A percentile compares a stretch with the other conserved stretches of the same genome.
Conservation (phyloP, 768 basidiomycete species). For the Scleroderma bovista region DNA sequence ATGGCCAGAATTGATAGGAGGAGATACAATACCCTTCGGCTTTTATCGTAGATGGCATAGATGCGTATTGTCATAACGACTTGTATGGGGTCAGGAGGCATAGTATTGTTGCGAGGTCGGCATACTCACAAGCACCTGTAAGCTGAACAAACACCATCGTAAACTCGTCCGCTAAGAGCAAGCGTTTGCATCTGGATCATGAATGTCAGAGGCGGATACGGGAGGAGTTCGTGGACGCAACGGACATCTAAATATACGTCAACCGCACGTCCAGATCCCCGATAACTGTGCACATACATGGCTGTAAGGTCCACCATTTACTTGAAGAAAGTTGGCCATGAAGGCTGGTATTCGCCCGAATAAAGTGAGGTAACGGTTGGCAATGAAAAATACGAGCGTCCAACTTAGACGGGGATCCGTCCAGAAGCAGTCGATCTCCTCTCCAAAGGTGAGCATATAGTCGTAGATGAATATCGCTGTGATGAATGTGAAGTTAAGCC, state of each 20-base stretch:
- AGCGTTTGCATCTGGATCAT: not conserved
- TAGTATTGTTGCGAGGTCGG: not conserved
- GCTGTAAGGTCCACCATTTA: not conserved
- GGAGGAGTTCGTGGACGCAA: not conserved
- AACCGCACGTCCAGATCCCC: not conserved
- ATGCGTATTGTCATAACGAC: conserved; percentile 18
- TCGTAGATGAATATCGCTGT: conserved; percentile 38
- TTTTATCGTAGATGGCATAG: conserved; percentile 13
- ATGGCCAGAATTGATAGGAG: not conserved
- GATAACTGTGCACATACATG: conserved; percentile 1
- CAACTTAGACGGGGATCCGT: conserved; percentile 22
- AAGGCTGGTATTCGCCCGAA: conserved; percentile 35
- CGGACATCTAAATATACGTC: conserved; percentile 7
- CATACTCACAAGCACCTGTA: conserved; percentile 4
- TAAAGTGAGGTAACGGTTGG: conserved; percentile 37
- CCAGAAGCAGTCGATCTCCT: conserved; percentile 45
- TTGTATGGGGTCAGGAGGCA: not conserved
- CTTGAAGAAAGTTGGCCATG: conserved; percentile 29
- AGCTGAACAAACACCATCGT: conserved; percentile 8
- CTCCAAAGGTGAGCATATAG: conserved; percentile 38
- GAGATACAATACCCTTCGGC: conserved; percentile 1
- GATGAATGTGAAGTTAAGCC: not conserved
- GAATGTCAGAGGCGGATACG: not conserved
- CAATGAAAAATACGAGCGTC: conserved; percentile 34
- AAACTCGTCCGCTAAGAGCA: not conserved